Conservation (phyloP, 192 early-diverging fungal genomes). For the Podila minutissima region DNA sequence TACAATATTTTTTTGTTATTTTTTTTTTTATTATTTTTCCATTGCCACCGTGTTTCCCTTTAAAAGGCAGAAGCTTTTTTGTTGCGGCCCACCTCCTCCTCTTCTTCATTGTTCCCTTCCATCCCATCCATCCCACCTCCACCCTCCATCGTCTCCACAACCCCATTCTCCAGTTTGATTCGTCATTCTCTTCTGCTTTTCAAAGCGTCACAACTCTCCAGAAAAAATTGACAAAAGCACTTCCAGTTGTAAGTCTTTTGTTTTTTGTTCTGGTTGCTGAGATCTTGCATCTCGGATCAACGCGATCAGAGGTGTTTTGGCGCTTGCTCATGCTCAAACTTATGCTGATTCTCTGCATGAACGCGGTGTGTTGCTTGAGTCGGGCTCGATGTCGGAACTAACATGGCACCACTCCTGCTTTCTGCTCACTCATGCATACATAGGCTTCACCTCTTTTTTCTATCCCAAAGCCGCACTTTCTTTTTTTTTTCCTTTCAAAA, state of each 20-base stretch:
- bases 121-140: background rate
- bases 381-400: background rate
- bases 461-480: background rate
- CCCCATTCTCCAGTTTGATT: background rate
- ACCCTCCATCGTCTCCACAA: conserved; percentile 2
- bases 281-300: background rate
- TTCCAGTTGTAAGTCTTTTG: conserved; percentile 13
- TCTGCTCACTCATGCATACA: background rate
- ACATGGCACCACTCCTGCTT: background rate
- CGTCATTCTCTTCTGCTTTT: background rate
- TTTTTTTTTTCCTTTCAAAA: conserved; percentile 6
- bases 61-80: conserved; percentile 1
- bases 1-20: conserved; percentile 2
- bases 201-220: background rate
- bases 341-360: too few relatives aligned
- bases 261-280: background rate
- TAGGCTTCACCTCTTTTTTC: conserved; percentile 29
- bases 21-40: conserved; percentile 23
- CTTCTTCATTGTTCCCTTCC: background rate
- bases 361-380: background rate
- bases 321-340: too few relatives aligned
- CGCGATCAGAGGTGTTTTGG: too few relatives aligned
- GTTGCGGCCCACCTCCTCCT: too few relatives aligned
- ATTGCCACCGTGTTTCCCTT: conserved; percentile 4
- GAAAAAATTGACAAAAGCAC: conserved; percentile 28